These are phyloP conservation scores for Phytophthora sp. DNA, from an alignment of 352 stramenopile species.

Conservation along the genomic window DNA sequence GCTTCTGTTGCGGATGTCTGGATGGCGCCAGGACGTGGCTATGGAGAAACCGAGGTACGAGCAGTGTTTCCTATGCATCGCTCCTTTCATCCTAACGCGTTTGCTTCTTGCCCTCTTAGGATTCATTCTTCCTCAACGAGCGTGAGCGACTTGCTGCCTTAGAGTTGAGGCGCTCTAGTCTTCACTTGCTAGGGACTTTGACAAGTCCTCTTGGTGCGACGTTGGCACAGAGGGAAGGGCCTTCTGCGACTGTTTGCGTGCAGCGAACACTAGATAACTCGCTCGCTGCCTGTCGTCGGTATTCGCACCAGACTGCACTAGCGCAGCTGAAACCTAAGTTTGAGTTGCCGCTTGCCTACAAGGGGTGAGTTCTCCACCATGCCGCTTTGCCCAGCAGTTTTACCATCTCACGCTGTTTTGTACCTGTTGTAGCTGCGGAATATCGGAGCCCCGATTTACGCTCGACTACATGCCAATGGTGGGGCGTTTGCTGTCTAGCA, in stretches of 20 bases:
- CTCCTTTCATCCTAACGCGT: constrained; percentile 3
- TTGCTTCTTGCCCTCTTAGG: constrained; percentile 18
- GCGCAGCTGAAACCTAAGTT: constrained; percentile 56
- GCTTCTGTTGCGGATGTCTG: constrained; percentile 54
- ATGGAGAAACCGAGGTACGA: constrained; percentile 34
- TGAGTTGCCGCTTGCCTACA: constrained; percentile 44
- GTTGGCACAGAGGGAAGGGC: constrained; percentile 13
- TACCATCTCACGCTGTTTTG: constrained; percentile 12
- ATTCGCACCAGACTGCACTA: constrained; percentile 29
- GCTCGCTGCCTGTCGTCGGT: constrained; percentile 25
- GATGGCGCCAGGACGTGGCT: constrained; percentile 18
- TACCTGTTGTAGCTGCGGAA: constrained; percentile 34
- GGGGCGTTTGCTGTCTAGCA: constrained; percentile 53
- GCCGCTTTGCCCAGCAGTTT: background rate
- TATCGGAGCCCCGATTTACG: constrained; percentile 46
- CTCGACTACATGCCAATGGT: constrained; percentile 82
- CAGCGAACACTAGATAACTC: constrained; percentile 39
- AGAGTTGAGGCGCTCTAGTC: constrained; percentile 36
- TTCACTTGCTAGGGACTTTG: constrained; percentile 21
- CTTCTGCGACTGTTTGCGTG: constrained; percentile 33
- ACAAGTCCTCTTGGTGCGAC: constrained; percentile 18
- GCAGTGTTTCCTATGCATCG: background rate
- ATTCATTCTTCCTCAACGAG: constrained; percentile 36
- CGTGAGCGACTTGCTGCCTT: constrained; percentile 26
- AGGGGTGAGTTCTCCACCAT: constrained; percentile 39